Evolutionary conservation across 371 early-diverging fungal genomes (phyloP).

Genomic region (Mucor racemosus): DNA sequence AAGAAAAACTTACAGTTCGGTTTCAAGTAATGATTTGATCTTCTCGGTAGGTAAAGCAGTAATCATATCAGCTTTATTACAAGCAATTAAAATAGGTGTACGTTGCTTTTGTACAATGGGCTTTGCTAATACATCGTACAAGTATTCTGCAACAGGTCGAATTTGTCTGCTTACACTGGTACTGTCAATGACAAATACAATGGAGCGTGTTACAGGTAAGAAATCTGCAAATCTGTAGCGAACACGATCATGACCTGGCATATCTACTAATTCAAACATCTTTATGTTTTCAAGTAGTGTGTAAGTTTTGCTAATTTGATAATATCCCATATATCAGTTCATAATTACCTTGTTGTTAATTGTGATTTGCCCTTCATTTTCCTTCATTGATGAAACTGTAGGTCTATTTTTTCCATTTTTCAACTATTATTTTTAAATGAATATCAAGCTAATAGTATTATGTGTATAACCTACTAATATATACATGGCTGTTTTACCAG

Average conservation of each 20-base stretch:
- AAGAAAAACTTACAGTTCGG: constrained; percentile 68
- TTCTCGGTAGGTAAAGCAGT: constrained; percentile 69
- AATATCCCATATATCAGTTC: not conserved
- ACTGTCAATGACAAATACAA: constrained; percentile 85
- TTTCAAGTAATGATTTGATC: constrained; percentile 69
- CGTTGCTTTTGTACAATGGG: constrained; percentile 55
- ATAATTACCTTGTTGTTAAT: constrained; percentile 45
- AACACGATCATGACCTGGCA: constrained; percentile 89
- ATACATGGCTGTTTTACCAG: constrained; percentile 70
- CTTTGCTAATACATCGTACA: constrained; percentile 81
- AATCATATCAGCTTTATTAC: constrained; percentile 85
- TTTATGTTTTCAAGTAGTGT: not conserved
- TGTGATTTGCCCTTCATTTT: constrained; percentile 65
- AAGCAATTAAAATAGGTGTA: constrained; percentile 74
- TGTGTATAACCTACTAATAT: constrained; percentile 38
- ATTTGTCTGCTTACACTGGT: constrained; percentile 57
- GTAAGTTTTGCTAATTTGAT: not conserved
- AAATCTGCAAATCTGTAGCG: constrained; percentile 74
- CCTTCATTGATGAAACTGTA: constrained; percentile 77
- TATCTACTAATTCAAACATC: constrained; percentile 74
- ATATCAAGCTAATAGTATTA: not conserved
- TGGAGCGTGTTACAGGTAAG: constrained; percentile 68
- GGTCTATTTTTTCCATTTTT: constrained; percentile 49
- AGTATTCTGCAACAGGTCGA: constrained; percentile 66
- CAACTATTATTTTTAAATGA: constrained; percentile 34